phyloP scores from a whole-genome alignment of 1,284 basidiomycete genomes.

The Ganoderma boninense region DNA sequence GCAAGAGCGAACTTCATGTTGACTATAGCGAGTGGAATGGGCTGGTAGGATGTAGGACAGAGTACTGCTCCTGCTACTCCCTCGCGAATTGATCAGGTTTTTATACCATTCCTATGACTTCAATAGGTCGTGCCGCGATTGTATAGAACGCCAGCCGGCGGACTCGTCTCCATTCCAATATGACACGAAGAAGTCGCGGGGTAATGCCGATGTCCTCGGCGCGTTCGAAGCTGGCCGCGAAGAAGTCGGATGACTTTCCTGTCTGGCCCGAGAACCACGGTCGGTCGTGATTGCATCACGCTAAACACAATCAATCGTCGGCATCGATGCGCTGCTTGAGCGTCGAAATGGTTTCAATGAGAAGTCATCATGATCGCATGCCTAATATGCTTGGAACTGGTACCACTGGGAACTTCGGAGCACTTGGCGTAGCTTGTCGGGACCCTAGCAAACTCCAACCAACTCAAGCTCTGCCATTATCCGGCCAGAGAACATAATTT shows the following conservation, averaged over 20 bases:
- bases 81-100: background rate
- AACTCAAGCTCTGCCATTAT: too few relatives aligned
- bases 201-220: background rate
- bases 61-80: background rate
- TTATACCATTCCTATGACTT: background rate
- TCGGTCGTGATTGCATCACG: background rate
- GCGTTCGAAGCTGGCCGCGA: background rate
- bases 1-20: slow-evolving; percentile 14
- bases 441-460: too few relatives aligned
- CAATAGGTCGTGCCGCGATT: too few relatives aligned
- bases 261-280: background rate
- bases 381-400: background rate
- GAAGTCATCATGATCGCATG: background rate
- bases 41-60: background rate
- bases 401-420: too few relatives aligned
- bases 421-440: too few relatives aligned
- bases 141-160: too few relatives aligned
- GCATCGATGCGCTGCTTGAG: background rate
- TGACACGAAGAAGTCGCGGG: background rate
- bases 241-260: background rate
- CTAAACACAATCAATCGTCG: background rate
- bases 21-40: background rate
- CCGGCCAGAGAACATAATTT: too few relatives aligned
- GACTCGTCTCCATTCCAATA: background rate
- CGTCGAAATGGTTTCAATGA: background rate